phyloP scores from a whole-genome alignment of 75 land plant species.

The Cupressus sempervirens region DNA sequence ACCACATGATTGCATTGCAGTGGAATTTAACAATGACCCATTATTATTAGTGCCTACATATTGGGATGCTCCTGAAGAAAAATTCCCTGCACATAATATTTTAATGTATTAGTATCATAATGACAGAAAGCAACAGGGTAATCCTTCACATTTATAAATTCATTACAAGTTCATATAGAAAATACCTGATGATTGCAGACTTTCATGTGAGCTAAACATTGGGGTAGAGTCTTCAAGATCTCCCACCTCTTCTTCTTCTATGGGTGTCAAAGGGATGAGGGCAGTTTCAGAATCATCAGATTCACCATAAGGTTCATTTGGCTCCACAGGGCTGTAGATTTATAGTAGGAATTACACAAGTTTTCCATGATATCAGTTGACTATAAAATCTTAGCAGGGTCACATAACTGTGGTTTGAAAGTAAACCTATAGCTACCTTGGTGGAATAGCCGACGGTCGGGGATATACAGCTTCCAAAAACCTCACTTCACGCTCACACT shows the following conservation, averaged over 20 bases:
- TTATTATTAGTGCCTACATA: background rate
- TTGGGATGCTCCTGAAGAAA: background rate
- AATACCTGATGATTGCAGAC: slow-evolving; percentile 1
- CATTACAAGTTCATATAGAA: background rate
- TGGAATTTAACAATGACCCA: slow-evolving; percentile 1
- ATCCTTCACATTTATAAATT: background rate
- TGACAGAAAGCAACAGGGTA: background rate
- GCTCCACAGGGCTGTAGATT: slow-evolving; percentile 54
- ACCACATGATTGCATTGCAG: background rate
- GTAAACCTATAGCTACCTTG: slow-evolving; percentile 36
- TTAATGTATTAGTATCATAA: background rate
- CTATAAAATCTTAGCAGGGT: background rate
- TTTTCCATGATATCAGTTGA: background rate
- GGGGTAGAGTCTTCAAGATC: slow-evolving; percentile 13
- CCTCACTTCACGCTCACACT: slow-evolving; percentile 58
- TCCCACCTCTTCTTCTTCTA: slow-evolving; percentile 62
- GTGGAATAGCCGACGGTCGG: slow-evolving; percentile 69
- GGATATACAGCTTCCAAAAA: slow-evolving; percentile 91
- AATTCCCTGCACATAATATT: background rate
- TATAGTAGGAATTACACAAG: background rate
- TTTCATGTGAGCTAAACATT: slow-evolving; percentile 1
- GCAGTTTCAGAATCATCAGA: slow-evolving; percentile 36
- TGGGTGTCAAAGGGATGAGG: slow-evolving; percentile 55
- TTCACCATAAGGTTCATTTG: slow-evolving; percentile 24
- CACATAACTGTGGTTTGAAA: background rate